Evolutionary conservation across 306 rosid genomes (phyloP), one percentile per base, ranked within the genome.

Genomic region (Dalbergia oliveri): DNA sequence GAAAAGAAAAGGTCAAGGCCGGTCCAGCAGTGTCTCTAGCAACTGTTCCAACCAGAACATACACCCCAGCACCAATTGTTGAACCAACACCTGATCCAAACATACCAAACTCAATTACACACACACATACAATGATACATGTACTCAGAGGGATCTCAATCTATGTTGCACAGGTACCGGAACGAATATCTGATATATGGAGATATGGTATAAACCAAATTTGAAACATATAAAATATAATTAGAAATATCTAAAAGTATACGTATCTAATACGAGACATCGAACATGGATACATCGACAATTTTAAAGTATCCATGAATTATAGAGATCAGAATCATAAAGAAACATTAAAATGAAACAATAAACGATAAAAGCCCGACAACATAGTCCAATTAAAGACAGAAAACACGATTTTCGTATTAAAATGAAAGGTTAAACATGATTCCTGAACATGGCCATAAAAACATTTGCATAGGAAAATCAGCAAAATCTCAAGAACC

Each of bases 21-120:
- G 99, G 98, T 86, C 99, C 99, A 9, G 99, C 58, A 77, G 89
- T 90, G 84, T 95, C 99, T 79, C 96, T 84, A 19, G 99, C 99
- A 79, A 95, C 98, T 8, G 98, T 89, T 87, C 99, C 99, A 67
- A 95, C 96, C 50, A 95, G 90, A 87, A 93, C 92, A 90, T 95
- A 95, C 54, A 95, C 97, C 78, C 99, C 99, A 73, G 97, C 98
- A 73, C 99, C 98, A 43, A 95, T 91, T 57, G 99, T 95, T 19
- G 99, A 82, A 61, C 99, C 99, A 77, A 93, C 99, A 68, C 99
- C 99, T 93, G 75, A 58, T 56, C 60, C 64, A 85, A 64, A 65
- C 21, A 72, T 41, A 1, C 10, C 43, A 39, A 66, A 43, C 0
- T 73, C 83, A 61, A 72, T 35, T 71, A 62, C 70, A 15, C 34